Base-by-base conservation (phyloP, 108 stramenopile genomes). In the Schizochytrium sp. region DNA sequence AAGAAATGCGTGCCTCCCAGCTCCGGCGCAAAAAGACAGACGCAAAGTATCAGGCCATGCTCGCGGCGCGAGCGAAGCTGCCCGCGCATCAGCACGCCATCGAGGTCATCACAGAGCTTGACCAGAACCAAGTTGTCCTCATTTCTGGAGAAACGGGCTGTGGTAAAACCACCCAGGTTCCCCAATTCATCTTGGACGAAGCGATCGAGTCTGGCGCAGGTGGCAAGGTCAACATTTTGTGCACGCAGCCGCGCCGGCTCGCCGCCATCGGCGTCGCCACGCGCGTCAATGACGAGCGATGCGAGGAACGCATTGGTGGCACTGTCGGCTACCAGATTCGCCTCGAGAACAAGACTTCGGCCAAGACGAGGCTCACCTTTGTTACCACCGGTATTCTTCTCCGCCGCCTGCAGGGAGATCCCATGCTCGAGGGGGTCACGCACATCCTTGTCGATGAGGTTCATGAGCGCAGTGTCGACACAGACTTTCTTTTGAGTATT, bases 341-440 rank as follows among this genome's bases (percentile, higher is more conserved):
- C 23, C 91, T 96, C 55, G 97, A 97, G 87, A 94, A 91, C 16
- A 93, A 92, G 87, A 89, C 95, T 58, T 91, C 92, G 19, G 63
- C 88, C 4, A 92, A 92, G 71, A 98, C 97, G 5, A 87, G 95
- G 34, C 90, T 98, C 18, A 72, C 96, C n/a, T 93, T 98, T 45
- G 95, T 95, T 87, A 98, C 97, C 5, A 97, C 96, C n/a, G 96
- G 97, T 10, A 93, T 98, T 5, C 92, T 98, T 44, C 89, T 98
- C n/a, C 87, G 96, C 51, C 90, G 96, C 57, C 90, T 98, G 72
- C 96, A 97, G 89, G 92, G 93, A 43, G 95, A 96, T 72, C 93
- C 95, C 5, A 92, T 92, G 71, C 89, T 97, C 6, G 92, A 93
- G 5, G 89, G 89, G n/a, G 55, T 95, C 92, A 18, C 94, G 19